Conservation (phyloP, 2,329 filamentous ascomycete genomes). For the Aureobasidium pullulans region DNA sequence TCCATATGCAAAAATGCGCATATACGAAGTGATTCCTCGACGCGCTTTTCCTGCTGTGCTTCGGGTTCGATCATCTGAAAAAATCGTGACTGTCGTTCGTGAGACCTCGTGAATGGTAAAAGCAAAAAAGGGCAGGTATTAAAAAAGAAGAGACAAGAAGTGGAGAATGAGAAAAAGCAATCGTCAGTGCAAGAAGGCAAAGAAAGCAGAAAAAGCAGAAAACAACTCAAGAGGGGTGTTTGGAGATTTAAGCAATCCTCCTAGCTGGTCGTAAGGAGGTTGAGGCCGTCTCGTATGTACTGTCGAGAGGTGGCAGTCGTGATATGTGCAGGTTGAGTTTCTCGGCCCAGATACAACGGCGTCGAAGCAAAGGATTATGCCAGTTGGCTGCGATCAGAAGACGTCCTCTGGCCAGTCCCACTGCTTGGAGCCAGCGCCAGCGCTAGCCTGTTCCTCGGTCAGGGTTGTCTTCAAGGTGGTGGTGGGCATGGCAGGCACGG, state of each 20-base stretch:
- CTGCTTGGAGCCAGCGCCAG: constrained; percentile 9
- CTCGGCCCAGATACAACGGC: neutral
- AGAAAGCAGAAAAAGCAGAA: neutral
- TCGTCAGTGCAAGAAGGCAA: neutral
- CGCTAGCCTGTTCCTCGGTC: neutral
- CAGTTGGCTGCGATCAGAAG: constrained; percentile 18
- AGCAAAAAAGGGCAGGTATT: neutral
- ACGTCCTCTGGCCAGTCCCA: constrained; percentile 31
- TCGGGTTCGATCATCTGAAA: too few species aligned
- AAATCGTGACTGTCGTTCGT: neutral
- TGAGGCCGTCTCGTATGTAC: neutral
- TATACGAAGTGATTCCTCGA: neutral
- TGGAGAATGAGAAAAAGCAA: neutral
- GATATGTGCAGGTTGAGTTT: neutral
- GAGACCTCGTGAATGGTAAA: neutral
- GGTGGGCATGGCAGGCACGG: constrained; percentile 17
- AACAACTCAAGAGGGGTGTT: neutral
- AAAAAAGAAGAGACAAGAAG: neutral
- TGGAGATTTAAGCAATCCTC: neutral
- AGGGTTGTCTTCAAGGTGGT: neutral
- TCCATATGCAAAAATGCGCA: too few species aligned
- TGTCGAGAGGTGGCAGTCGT: neutral
- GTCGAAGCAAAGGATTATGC: too few species aligned
- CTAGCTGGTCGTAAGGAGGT: neutral
- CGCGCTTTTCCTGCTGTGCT: too few species aligned